Evolutionary conservation across 495 filamentous ascomycete genomes (phyloP), one percentile per base, ranked within the genome.

Genomic region (Aspergillus bridgeri): DNA sequence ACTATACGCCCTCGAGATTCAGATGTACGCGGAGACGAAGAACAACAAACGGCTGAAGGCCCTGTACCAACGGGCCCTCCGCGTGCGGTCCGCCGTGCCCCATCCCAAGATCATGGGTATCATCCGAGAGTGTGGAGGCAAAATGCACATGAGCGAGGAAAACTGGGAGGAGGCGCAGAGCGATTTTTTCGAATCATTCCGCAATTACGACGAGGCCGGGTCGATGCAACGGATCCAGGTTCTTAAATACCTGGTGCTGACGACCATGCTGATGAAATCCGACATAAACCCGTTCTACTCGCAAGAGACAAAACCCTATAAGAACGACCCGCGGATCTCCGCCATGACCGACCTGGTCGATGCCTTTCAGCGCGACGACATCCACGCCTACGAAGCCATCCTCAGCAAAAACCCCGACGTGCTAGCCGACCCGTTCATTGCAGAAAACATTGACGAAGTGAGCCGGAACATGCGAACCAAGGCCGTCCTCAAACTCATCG

Each of bases 81-180:
- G 87, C 50, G 93, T 98, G 20, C 85, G 89, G 51, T 98, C 94
- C 46, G 94, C 95, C 0, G 95, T 98, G 7, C 92, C 94, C 11
- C 94, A 98, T 72, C 94, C 94, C 51, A 96, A 96, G 76, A 96
- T 98, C 66, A 97, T 98, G 90, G 94, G 94, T 29, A 91, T 98
- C 68, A 98, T 98, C 67, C 89, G 95, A 51, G 94, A 98, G 73
- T 98, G 94, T 71, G 95, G 94, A 62, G 94, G 94, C 58, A 98
- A 98, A 78, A 98, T 98, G 94, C 92, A 98, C 73, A 97, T 98
- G 95, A 96, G 90, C 66, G 94, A 98, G 78, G 94, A 98, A 75
- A 96, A 96, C 71, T 98, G 94, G 94, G 90, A 96, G 72, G 89
- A 91, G 57, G 94, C 94, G 5, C 93, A 97, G 68, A 92, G 86